Evolutionary conservation across 352 stramenopile species (phyloP), one percentile per base, ranked within the genome.

Genomic region (Phytopythium aichiense): DNA sequence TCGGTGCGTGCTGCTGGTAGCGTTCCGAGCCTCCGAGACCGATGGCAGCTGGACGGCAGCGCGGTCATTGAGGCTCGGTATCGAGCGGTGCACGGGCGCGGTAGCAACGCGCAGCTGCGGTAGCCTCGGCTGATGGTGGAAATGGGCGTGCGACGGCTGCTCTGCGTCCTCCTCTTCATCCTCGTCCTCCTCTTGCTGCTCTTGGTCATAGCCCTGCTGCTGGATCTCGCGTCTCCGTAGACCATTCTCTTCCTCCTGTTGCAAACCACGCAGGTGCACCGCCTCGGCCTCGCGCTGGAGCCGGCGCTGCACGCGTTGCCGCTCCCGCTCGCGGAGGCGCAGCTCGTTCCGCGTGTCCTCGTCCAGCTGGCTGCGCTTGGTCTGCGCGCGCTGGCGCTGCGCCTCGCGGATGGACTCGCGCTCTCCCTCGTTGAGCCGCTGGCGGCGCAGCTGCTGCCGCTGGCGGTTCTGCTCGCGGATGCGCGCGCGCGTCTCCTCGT

Each of bases 401-500:
- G 82, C 63, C 48, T 79, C 73, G 25, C 73, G 69, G 12, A 77
- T 70, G 33, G 75, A 57, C 7, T 67, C 52, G 31, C 76, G 74
- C 15, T 63, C 71, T 4, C 67, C 35, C 2, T 83, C 70, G 20
- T 67, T 88, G 57, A 91, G 59, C 25, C 63, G 73, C 52, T 77
- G 55, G 16, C 83, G 69, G 6, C 81, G 72, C 35, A 79, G 57
- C 58, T 84, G 69, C 66, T 92, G 83, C 0, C 83, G 75, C 12
- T 68, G 60, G 13, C 79, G 79, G 64, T 92, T 92, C 64, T 88
- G 77, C 46, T 86, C 72, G 20, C 83, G 79, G 23, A 88, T 57
- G 35, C 63, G 67, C 1, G 62, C 60, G 16, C 67, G 71, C 8
- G 71, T 61, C 18, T 46, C 56, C 33, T 74, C 74, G 49, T 91